Evolutionary conservation across 768 basidiomycete genomes (phyloP), one percentile per base, ranked within the genome.

Genomic region (Auriculariales sp.): DNA sequence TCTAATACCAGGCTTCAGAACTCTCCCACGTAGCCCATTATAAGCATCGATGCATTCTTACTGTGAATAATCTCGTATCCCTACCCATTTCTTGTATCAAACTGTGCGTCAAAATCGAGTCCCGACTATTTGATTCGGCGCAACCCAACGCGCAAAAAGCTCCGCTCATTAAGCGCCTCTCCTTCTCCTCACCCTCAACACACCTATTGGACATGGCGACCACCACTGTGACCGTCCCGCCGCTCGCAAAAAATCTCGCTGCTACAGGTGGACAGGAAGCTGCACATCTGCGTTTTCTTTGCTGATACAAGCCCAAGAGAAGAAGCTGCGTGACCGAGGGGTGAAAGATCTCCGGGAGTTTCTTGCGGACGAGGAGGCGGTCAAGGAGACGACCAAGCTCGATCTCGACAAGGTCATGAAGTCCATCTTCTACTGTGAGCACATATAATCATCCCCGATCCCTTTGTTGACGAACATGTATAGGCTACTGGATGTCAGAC

Each of bases 401-500:
- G 92, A 97, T 59, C 83, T 95, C 80, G 74, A 78, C 53, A 94
- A 92, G 64, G 64, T 98, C 28, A 98, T 94, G 94, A 97, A 99
- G 63, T 94, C 93, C 0, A 76, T 98, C 47, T 99, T 94, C 64
- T 99, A 94, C 64, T 95, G 93, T 91, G 54, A 17, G 27, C 28
- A 14, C 44, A n/a, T 19, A 15, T 24, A 4, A 1, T 5, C 11
- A 6, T 29, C 1, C n/a, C 31, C 31, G 1, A 10, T 17, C 10
- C 9, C 3, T 4, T 5, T 10, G 39, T 25, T 44, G 39, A 19
- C 39, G 39, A 12, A 9, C 39, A 30, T 39, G 19, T 11, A 7
- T 56, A 95, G 93, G 94, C 62, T 98, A 92, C 66, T 99, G 94
- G 93, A 97, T 97, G 92, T 97, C 93, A 9, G 94, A 99, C 67